phyloP scores from a whole-genome alignment of 1,284 basidiomycete species.

The Pseudozyma sp. region DNA sequence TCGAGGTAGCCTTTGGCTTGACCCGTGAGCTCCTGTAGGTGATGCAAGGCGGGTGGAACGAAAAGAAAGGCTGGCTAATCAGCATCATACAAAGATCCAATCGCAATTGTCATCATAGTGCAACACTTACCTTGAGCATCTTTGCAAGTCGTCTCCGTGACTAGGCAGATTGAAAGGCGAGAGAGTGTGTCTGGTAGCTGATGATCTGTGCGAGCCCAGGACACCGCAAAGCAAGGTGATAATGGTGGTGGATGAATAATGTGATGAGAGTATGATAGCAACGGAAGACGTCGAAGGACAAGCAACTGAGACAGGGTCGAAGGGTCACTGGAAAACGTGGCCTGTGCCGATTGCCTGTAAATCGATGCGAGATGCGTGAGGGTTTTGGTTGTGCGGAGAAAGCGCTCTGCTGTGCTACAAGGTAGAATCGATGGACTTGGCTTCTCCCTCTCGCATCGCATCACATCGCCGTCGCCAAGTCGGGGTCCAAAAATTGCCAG shows the following conservation, averaged over 20 bases:
- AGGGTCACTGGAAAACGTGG: conserved; percentile 14
- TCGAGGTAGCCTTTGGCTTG: conserved; percentile 51
- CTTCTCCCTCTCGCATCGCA: background rate
- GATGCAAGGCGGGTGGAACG: too few relatives aligned
- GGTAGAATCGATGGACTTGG: background rate
- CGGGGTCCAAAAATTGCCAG: conserved; percentile 1
- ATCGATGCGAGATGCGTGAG: background rate
- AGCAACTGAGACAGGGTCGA: background rate
- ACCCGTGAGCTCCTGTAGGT: conserved; percentile 38
- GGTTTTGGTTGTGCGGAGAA: conserved; percentile 7
- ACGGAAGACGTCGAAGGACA: background rate
- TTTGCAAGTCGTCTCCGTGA: background rate
- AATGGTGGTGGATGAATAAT: background rate
- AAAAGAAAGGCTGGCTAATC: too few relatives aligned
- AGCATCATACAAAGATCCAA: background rate
- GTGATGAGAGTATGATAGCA: background rate
- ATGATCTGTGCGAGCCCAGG: too few relatives aligned
- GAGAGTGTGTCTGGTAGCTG: too few relatives aligned
- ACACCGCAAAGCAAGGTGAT: too few relatives aligned
- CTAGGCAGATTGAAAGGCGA: background rate
- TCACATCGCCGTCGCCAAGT: background rate
- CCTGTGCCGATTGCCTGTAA: background rate
- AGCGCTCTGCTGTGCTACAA: background rate
- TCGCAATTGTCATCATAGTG: background rate
- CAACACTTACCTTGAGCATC: conserved; percentile 28